A percentile compares a stretch with the other conserved stretches of the same genome.
Conservation (phyloP, 83 land plant genomes). For the Picea abies region DNA sequence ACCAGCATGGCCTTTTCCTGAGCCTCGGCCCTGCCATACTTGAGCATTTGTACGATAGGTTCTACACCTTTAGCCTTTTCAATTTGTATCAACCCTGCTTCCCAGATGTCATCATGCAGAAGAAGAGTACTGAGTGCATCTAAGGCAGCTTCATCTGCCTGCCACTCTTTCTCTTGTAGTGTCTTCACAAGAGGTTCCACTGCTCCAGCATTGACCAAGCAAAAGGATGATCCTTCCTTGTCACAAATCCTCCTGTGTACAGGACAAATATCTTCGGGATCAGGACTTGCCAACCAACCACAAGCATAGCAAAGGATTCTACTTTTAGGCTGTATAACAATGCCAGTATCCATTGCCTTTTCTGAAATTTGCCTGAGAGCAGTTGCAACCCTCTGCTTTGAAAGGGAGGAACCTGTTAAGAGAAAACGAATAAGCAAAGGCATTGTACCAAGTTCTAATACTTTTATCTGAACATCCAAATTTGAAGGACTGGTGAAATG, state of each 20-base stretch:
- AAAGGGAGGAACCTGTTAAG: constrained; percentile 11
- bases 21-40: constrained; percentile 42
- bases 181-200: constrained; percentile 43
- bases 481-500: constrained; percentile 62
- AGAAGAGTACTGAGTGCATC: constrained; percentile 28
- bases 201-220: constrained; percentile 58
- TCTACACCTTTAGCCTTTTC: constrained; percentile 46
- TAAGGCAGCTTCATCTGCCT: constrained; percentile 58
- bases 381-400: constrained; percentile 49
- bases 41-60: constrained; percentile 48
- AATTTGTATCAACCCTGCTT: constrained; percentile 47
- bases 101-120: constrained; percentile 65
- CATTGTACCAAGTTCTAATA: constrained; percentile 49
- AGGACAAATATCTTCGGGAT: constrained; percentile 10
- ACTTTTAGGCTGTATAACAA: constrained; percentile 16
- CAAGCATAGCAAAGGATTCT: neutral
- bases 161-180: constrained; percentile 47
- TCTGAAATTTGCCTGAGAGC: constrained; percentile 57
- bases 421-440: constrained; percentile 44
- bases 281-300: constrained; percentile 44
- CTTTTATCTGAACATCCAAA: constrained; percentile 40
- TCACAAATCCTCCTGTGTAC: constrained; percentile 38
- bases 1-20: constrained; percentile 68
- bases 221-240: constrained; percentile 37
- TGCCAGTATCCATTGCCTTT: constrained; percentile 22